Evolutionary conservation across 306 rosid genomes (phyloP).

Genomic region (Vigna hirtella): DNA sequence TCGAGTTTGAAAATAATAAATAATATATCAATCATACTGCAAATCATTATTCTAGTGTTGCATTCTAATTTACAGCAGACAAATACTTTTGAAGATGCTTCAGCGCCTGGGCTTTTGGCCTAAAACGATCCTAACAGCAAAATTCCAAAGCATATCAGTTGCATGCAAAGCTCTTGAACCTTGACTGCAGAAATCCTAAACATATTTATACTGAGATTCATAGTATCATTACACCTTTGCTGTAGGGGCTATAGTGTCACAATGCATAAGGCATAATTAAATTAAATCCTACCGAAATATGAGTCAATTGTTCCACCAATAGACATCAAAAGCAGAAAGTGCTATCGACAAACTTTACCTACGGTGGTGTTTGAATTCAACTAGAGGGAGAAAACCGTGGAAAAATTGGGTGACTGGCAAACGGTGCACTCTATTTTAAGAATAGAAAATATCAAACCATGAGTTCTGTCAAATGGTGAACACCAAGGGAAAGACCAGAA

Average conservation of each 20-base stretch:
- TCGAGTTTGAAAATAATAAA: slow-evolving; percentile 29
- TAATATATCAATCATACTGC: slow-evolving; percentile 40
- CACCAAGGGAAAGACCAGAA: slow-evolving; percentile 49
- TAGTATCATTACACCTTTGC: slow-evolving; percentile 10
- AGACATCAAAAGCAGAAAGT: slow-evolving; percentile 38
- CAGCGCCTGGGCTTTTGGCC: background rate
- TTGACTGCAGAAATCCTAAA: background rate
- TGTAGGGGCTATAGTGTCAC: slow-evolving; percentile 29
- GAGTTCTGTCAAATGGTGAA: slow-evolving; percentile 45
- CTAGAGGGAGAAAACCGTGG: slow-evolving; percentile 31
- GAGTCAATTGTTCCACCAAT: slow-evolving; percentile 44
- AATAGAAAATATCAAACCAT: slow-evolving; percentile 36
- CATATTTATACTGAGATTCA: slow-evolving; percentile 1
- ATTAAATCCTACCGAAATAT: slow-evolving; percentile 24
- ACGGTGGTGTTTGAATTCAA: slow-evolving; percentile 43
- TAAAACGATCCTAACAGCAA: slow-evolving; percentile 12
- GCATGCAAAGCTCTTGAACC: background rate
- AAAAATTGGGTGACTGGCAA: slow-evolving; percentile 23
- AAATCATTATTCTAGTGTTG: slow-evolving; percentile 32
- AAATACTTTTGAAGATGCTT: background rate
- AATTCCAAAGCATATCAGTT: background rate
- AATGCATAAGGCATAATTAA: slow-evolving; percentile 8
- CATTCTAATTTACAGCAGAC: background rate
- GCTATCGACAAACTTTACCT: slow-evolving; percentile 40
- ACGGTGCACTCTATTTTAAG: background rate